Evolutionary conservation across 345 rosid genomes (phyloP), one percentile per base, ranked within the genome.

Genomic region (Eucalyptus dawsonii): DNA sequence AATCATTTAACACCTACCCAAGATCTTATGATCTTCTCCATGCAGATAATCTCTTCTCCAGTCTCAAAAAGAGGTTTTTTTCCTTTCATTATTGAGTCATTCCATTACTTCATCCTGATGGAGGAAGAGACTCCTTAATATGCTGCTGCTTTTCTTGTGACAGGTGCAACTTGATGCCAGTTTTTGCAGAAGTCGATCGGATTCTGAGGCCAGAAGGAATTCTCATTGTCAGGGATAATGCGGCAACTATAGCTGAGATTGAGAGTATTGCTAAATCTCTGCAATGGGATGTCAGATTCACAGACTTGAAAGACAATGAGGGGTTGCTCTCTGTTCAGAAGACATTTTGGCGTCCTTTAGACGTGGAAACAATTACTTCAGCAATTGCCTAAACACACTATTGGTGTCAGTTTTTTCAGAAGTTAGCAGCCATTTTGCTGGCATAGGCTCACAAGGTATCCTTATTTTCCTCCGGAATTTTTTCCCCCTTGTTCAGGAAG

Each of bases 11-110:
- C 93, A 93, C 94, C 86, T 92, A 93, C 80, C 94, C 94, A 17
- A 91, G 94, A 87, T 60, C 93, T 62, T 92, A 92, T 69, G 94
- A 93, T 90, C 93, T 93, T 90, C 92, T 93, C 53, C 94, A 93
- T n/a, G 94, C 94, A 11, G 93, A 93, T 88, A 92, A 93, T 89
- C 94, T 93, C 51, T 92, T 93, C 93, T 93, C 94, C 87, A 90
- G 86, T 88, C 80, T 92, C 83, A 92, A 92, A 76, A 91, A 87
- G 88, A 93, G 94, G 94, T 91, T 19, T 50, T 49, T 14, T 51
- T 50, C n/a, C 56, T n/a, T 17, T 42, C 13, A 16, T 67, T 88
- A 42, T 29, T 69, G 29, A 60, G 80, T 47, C 19, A 40, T 53
- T 81, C 72, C 31, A 88, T 50, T 86, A 49, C 50, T 72, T 87